Base-by-base conservation (phyloP, 495 filamentous ascomycete species). In the Daldinia bambusicola region DNA sequence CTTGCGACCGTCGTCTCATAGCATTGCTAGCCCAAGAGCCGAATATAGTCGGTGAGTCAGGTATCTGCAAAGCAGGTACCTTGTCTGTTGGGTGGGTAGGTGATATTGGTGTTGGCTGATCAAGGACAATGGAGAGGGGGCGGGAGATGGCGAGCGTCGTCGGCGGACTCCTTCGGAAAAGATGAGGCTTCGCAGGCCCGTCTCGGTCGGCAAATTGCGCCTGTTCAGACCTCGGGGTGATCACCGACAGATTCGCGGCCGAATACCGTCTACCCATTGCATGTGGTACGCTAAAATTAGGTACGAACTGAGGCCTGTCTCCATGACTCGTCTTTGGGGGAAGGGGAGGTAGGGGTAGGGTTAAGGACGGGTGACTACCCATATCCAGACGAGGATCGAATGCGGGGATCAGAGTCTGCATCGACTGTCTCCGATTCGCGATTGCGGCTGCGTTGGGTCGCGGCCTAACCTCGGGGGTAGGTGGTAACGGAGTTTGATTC, bases 391-490 rank as follows among this genome's bases (percentile, higher is more conserved):
- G 76, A 61, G 79, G 60, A 50, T 83, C 83, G 12, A 82, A 68
- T 16, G 76, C 60, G 4, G 81, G 80, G 48, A 83, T 81, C 61
- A 82, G 77, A 10, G 83, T 78, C 67, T 86, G 85, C 74, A 86
- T 78, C 3, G 86, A 88, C 69, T 84, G 81, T 63, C 86, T 76
- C 40, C 85, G 81, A 61, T 84, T 84, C 32, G 74, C 80, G 32
- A 87, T 86, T n/a, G 80, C 83, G 6, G 76, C 74, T 12, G 83
- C 86, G 67, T 88, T 88, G 9, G 85, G 85, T 43, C 86, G 78
- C 18, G 78, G 74, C 50, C 80, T 77, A 4, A 80, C 76, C 40
- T 81, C 80, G 20, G 76, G 68, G 14, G 60, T 52, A 26, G 70
- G 57, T 38, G 66, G 61, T 43, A 66, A 52, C 4, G 56, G 34